Conservation (phyloP, 805 yeast genomes). For the Pichia sporocuriosa region DNA sequence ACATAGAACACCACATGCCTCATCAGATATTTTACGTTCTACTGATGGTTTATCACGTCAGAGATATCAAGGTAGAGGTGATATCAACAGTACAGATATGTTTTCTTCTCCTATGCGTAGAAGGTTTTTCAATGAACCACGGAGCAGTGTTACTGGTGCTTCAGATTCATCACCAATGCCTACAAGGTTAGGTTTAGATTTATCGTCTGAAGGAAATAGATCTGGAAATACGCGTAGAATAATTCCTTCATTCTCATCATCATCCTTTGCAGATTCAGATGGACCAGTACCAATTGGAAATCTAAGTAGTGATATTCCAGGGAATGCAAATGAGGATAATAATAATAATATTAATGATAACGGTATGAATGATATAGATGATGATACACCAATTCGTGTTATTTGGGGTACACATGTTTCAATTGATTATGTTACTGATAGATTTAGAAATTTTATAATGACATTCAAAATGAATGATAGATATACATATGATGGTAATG, state of each 20-base stretch:
- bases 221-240: slow-evolving; percentile 4
- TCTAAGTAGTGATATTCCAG: not conserved
- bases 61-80: slow-evolving; percentile 61
- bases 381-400: slow-evolving; percentile 74
- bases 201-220: slow-evolving; percentile 14
- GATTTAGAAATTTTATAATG: slow-evolving; percentile 77
- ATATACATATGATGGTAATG: slow-evolving; percentile 39
- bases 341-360: not conserved
- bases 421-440: slow-evolving; percentile 76
- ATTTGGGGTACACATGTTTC: slow-evolving; percentile 99
- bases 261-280: slow-evolving; percentile 20
- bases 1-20: slow-evolving; percentile 31
- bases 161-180: slow-evolving; percentile 14
- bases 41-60: slow-evolving; percentile 39
- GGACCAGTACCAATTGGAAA: slow-evolving; percentile 6
- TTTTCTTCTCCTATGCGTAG: slow-evolving; percentile 64
- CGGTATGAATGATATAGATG: slow-evolving; percentile 1
- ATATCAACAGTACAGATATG: slow-evolving; percentile 61
- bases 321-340: not conserved
- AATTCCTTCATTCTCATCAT: slow-evolving; percentile 13
- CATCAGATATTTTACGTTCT: slow-evolving; percentile 24
- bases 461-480: slow-evolving; percentile 76
- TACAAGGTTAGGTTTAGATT: slow-evolving; percentile 5
- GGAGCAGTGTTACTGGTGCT: not conserved
- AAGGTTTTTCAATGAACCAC: slow-evolving; percentile 49